phyloP scores from a whole-genome alignment of 805 yeast species.

The Lachancea quebecensis region DNA sequence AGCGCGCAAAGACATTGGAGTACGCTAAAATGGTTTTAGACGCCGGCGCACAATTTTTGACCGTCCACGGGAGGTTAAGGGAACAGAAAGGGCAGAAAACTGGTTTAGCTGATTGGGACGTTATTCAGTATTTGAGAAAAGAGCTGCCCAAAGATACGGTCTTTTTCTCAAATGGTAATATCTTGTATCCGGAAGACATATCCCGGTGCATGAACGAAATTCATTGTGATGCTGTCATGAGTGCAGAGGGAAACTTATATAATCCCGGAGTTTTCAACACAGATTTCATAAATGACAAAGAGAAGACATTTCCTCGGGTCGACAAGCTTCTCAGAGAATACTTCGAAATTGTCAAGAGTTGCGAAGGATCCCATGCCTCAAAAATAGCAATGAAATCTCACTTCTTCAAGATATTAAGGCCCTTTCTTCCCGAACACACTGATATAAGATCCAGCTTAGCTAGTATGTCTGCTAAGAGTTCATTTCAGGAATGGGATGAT shows the following conservation, averaged over 20 bases:
- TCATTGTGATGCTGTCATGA: slow-evolving; percentile 87
- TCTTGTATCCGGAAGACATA: slow-evolving; percentile 83
- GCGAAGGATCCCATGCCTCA: slow-evolving; percentile 50
- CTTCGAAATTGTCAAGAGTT: slow-evolving; percentile 64
- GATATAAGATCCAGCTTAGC: slow-evolving; percentile 76
- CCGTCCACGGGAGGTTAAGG: slow-evolving; percentile 92
- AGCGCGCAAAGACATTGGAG: slow-evolving; percentile 69
- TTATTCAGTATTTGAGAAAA: slow-evolving; percentile 66
- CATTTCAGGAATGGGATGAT: slow-evolving; percentile 44
- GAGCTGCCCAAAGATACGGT: slow-evolving; percentile 75
- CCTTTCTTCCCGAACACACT: slow-evolving; percentile 70
- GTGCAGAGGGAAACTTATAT: slow-evolving; percentile 91
- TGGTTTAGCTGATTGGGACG: slow-evolving; percentile 91
- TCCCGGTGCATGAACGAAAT: slow-evolving; percentile 57
- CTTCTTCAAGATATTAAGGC: slow-evolving; percentile 76
- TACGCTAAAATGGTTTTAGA: slow-evolving; percentile 83
- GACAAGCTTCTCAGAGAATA: slow-evolving; percentile 81
- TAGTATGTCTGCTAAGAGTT: slow-evolving; percentile 36
- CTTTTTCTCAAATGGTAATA: slow-evolving; percentile 89
- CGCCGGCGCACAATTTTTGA: slow-evolving; percentile 94
- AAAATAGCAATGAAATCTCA: slow-evolving; percentile 85
- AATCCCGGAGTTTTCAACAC: slow-evolving; percentile 81
- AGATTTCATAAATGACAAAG: slow-evolving; percentile 38
- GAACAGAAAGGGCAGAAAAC: slow-evolving; percentile 97
- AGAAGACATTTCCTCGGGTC: slow-evolving; percentile 74